Evolutionary conservation across 2,329 filamentous ascomycete genomes (phyloP), one percentile per base, ranked within the genome.

Genomic region (Colletotrichum paranaense): DNA sequence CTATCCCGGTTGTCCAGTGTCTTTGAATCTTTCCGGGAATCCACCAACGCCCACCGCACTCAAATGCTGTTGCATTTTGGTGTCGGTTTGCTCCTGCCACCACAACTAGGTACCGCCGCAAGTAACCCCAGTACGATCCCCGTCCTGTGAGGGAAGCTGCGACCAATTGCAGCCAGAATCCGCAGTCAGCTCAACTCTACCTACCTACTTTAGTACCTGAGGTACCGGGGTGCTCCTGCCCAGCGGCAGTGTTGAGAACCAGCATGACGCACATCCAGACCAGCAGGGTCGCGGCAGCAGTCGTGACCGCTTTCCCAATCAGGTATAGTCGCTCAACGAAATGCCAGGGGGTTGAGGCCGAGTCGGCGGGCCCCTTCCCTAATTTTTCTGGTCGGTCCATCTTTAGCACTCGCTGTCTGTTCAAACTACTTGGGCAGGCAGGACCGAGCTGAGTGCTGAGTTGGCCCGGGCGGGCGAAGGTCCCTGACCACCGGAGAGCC

Each of bases 301-400:
- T 0, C 12, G 4, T 64, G 24, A 74, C 74, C 74, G 74, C 74
- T 9, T 75, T 14, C 74, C 12, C 0, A 0, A 42, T 52, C 0
- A 2, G 58, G 68, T 9, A 69, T 62, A 58, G 72, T 67, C 62
- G 60, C 74, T 63, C 74, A 75, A 75, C 74, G 74, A 74, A 75
- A 75, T 42, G n/a, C 64, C 74, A 68, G 72, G 74, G 72, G 74
- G 70, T 75, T 75, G 74, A 74, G 74, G 53, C 57, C 68, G 68
- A 67, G 38, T 49, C 62, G 38, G 42, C 42, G 42, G 58, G 52
- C 38, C 42, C 62, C 38, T 66, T 59, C 42, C 35, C 26, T 58
- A 4, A 26, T 8, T 26, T 26, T 30, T 19, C 7, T 24, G 19
- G 46, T 35, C 3, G 16, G 52, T 16, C 46, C 16, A 56, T 32